A percentile compares a stretch with the other conserved stretches of the same genome.
Conservation (phyloP, 805 yeast genomes). For the Priceomyces carsonii region DNA sequence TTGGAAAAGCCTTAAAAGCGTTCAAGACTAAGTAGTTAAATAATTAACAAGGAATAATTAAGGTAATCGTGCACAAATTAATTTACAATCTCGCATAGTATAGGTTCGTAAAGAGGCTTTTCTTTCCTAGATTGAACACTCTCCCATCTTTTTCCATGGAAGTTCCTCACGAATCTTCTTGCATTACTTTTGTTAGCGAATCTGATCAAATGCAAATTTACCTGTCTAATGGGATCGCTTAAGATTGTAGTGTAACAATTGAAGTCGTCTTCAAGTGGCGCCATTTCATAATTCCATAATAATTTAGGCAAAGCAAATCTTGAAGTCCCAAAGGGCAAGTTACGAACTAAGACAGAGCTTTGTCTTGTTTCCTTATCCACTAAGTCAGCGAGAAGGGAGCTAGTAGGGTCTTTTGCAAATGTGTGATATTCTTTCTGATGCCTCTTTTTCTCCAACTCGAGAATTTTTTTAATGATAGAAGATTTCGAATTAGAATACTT, state of each 20-base stretch:
- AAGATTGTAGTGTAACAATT: constrained; percentile 22
- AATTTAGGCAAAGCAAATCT: constrained; percentile 35
- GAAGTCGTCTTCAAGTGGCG: constrained; percentile 16
- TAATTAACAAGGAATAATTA: neutral
- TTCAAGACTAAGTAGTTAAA: constrained; percentile 2
- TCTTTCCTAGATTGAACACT: constrained; percentile 23
- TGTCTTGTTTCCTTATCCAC: constrained; percentile 19
- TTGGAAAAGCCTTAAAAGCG: constrained; percentile 26
- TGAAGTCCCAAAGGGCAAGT: constrained; percentile 48
- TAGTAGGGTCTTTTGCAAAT: constrained; percentile 9
- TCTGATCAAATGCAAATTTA: constrained; percentile 32
- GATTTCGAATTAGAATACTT: constrained; percentile 6
- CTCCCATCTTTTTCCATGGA: constrained; percentile 52
- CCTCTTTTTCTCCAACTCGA: constrained; percentile 4
- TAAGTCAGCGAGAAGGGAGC: constrained; percentile 14
- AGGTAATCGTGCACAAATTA: constrained; percentile 8
- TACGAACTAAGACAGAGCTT: constrained; percentile 39
- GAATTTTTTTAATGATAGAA: constrained; percentile 4
- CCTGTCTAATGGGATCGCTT: constrained; percentile 27
- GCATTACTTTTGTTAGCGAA: constrained; percentile 52
- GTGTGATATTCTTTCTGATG: constrained; percentile 1
- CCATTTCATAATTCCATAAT: constrained; percentile 54
- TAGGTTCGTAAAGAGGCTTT: constrained; percentile 34
- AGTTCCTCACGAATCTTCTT: constrained; percentile 49
- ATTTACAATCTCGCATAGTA: constrained; percentile 36